Evolutionary conservation across 2,329 filamentous ascomycete species (phyloP).

Genomic region (Chalaropsis ovoidea): DNA sequence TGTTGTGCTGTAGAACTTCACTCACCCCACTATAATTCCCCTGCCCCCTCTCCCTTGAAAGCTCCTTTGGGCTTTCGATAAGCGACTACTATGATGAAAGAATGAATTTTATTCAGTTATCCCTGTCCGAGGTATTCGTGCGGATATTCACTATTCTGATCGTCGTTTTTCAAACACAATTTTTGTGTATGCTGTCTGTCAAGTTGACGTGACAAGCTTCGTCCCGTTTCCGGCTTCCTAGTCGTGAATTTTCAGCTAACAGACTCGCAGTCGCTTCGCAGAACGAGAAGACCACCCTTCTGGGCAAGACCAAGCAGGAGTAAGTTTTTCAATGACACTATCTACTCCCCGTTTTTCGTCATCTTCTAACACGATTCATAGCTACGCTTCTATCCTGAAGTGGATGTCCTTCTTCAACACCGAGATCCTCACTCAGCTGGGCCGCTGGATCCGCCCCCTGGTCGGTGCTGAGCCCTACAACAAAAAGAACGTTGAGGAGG

Average conservation of each 20-base stretch:
- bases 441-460: constrained; percentile 77
- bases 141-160: constrained; percentile 25
- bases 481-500: constrained; percentile 91
- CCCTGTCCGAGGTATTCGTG: constrained; percentile 27
- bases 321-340: constrained; percentile 37
- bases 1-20: background rate
- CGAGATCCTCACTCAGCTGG: constrained; percentile 66
- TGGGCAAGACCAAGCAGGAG: constrained; percentile 99
- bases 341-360: background rate
- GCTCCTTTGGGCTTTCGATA: background rate
- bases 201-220: constrained; percentile 1
- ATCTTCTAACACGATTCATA: constrained; percentile 29
- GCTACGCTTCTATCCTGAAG: constrained; percentile 89
- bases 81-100: constrained; percentile 21
- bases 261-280: constrained; percentile 73
- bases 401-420: constrained; percentile 97
- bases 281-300: constrained; percentile 98
- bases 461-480: constrained; percentile 78
- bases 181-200: background rate
- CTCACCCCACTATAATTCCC: constrained; percentile 11
- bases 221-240: background rate
- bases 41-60: background rate
- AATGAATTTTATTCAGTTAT: constrained; percentile 27
- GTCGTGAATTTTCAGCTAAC: constrained; percentile 13
- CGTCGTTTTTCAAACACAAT: constrained; percentile 14